Evolutionary conservation across 2,329 filamentous ascomycete species (phyloP).

Genomic region (Neurospora crassa): DNA sequence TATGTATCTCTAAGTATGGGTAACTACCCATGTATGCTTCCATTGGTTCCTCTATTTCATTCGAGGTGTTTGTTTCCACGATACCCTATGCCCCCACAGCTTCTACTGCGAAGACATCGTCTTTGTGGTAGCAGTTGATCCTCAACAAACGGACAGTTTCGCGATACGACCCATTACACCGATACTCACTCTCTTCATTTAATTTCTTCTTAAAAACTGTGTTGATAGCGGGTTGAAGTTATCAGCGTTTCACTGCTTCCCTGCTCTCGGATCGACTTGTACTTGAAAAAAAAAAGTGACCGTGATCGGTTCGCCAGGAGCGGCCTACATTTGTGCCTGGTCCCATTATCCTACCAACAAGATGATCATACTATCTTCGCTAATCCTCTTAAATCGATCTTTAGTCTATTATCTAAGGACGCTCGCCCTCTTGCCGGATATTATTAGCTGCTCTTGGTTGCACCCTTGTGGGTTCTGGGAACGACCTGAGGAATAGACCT

Average conservation of each 20-base stretch:
- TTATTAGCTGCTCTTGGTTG: neutral
- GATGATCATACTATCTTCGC: neutral
- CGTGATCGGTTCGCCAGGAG: neutral
- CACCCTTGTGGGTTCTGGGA: slow-evolving; percentile 13
- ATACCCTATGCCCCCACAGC: neutral
- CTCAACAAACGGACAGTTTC: neutral
- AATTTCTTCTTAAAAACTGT: neutral
- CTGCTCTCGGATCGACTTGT: neutral
- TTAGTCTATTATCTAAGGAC: neutral
- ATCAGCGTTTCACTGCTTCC: neutral
- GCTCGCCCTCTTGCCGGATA: neutral
- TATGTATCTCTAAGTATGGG: neutral
- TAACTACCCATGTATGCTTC: neutral
- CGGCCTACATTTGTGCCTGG: neutral
- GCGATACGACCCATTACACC: neutral
- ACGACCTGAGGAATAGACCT: slow-evolving; percentile 42
- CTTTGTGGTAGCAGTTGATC: neutral
- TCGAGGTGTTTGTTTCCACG: neutral
- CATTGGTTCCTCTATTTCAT: no score
- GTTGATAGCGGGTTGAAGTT: neutral
- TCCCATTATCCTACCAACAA: neutral
- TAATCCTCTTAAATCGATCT: neutral
- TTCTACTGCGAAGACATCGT: neutral
- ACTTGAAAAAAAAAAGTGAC: neutral
- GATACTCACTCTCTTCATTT: neutral